phyloP scores from a whole-genome alignment of 192 early-diverging fungal genomes.

The Chytriomyces confervae region DNA sequence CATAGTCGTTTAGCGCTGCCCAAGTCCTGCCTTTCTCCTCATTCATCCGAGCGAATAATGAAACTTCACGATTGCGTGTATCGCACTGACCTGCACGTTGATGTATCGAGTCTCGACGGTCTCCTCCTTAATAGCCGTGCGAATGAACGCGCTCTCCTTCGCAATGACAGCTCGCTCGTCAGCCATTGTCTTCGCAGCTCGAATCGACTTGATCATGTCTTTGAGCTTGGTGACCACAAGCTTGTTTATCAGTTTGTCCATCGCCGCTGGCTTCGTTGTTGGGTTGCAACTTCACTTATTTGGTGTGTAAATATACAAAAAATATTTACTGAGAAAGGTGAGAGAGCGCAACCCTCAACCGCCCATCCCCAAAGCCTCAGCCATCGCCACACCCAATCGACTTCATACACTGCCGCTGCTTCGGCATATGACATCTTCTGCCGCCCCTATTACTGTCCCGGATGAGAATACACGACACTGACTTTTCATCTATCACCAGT shows the following conservation, averaged over 20 bases:
- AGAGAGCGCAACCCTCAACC: background rate
- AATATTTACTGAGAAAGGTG: background rate
- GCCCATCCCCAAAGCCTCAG: background rate
- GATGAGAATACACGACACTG: too few relatives aligned
- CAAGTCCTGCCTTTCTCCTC: background rate
- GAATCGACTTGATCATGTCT: slow-evolving; percentile 97
- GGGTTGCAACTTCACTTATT: too few relatives aligned
- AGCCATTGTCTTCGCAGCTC: slow-evolving; percentile 97
- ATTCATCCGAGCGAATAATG: background rate
- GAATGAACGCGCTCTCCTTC: slow-evolving; percentile 91
- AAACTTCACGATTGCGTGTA: background rate
- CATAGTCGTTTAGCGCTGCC: too few relatives aligned
- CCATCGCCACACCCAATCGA: background rate
- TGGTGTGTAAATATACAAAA: background rate
- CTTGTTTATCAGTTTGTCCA: slow-evolving; percentile 46
- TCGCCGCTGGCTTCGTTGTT: background rate
- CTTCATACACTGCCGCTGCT: too few relatives aligned
- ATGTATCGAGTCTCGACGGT: slow-evolving; percentile 86
- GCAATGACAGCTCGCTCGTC: slow-evolving; percentile 99
- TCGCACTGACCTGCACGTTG: slow-evolving; percentile 72
- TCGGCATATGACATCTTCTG: too few relatives aligned
- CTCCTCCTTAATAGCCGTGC: slow-evolving; percentile 96
- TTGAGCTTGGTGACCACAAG: slow-evolving; percentile 55
- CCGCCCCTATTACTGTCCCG: too few relatives aligned
- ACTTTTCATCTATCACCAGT: background rate